Conservation (phyloP, 2,329 filamentous ascomycete species). For the Chaetoscypha palmicola region DNA sequence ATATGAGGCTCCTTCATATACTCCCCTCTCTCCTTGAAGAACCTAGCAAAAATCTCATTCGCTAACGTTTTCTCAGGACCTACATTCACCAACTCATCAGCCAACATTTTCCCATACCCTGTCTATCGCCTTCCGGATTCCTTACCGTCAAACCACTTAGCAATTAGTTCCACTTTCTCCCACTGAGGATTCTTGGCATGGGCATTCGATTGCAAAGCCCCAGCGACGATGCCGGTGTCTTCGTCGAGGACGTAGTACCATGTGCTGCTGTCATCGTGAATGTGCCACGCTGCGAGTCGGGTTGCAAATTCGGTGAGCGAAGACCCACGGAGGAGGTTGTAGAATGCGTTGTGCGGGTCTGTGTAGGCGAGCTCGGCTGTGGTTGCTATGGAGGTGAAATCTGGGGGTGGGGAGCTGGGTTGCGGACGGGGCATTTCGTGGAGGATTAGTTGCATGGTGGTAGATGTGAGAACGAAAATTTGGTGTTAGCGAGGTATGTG, state of each 20-base stretch:
- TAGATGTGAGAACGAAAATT: too few relatives aligned
- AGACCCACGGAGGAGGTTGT: background rate
- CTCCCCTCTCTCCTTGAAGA: background rate
- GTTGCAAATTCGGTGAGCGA: background rate
- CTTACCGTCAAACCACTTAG: background rate
- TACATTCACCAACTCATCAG: too few relatives aligned
- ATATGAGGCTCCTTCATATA: background rate
- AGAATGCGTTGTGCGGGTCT: background rate
- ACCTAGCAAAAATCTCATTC: background rate
- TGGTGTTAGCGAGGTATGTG: too few relatives aligned
- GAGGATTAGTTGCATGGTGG: background rate
- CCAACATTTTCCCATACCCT: too few relatives aligned
- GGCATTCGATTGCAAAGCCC: background rate
- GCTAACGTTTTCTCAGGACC: background rate
- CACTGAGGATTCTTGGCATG: background rate
- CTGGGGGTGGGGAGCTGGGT: background rate
- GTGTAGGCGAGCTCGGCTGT: background rate
- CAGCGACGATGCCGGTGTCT: background rate
- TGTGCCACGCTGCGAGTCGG: background rate
- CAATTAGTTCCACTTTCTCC: background rate
- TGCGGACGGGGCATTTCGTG: background rate
- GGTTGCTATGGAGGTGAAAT: background rate
- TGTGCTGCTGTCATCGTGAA: background rate
- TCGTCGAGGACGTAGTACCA: background rate
- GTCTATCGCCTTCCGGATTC: too few relatives aligned